Evolutionary conservation across 2,329 filamentous ascomycete species (phyloP), one percentile per base, ranked within the genome.

Genomic region (Colletotrichum incanum): DNA sequence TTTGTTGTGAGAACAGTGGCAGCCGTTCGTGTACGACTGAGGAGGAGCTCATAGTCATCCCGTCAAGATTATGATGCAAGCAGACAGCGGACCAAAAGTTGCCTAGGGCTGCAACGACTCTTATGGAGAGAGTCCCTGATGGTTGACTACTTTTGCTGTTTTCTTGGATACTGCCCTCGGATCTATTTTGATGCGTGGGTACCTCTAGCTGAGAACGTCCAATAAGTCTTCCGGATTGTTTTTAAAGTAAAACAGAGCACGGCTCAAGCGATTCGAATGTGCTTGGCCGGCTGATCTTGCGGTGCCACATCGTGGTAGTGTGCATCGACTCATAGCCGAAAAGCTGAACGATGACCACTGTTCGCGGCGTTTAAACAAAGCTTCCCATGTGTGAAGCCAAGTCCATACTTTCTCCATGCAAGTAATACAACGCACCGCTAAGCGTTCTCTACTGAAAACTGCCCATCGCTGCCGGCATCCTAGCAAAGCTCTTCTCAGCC

Each of bases 321-420:
- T 31, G 28, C 28, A 31, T 49, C 45, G n/a, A 9, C n/a, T 26
- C 45, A 26, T 49, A 26, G n/a, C 45, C 45, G n/a, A 49, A 34
- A 34, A 34, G 18, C 14, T 41, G 31, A 14, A 18, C 31, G 12
- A n/a, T 28, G 39, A 11, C 31, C 7, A 16, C 23, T 43, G 12
- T 28, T 49, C n/a, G 45, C 62, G 37, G 39, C 20, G 28, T 54
- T 65, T n/a, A 9, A 47, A 23, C 26, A n/a, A 18, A n/a, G 18
- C 23, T 28, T 28, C 34, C 14, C 31, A n/a, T 16, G n/a, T 28
- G n/a, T 31, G 3, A 28, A 34, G 31, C 9, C 14, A 55, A 39
- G 34, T 67, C 28, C 58, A 41, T 58, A 39, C n/a, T 56, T 67
- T n/a, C 28, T 14, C n/a, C 37, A 43, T 55, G 65, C 58, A 39